A percentile compares a stretch with the other conserved stretches of the same genome.
phyloP scores from a whole-genome alignment of 108 stramenopile genomes.

The Schizochytrium sp. region DNA sequence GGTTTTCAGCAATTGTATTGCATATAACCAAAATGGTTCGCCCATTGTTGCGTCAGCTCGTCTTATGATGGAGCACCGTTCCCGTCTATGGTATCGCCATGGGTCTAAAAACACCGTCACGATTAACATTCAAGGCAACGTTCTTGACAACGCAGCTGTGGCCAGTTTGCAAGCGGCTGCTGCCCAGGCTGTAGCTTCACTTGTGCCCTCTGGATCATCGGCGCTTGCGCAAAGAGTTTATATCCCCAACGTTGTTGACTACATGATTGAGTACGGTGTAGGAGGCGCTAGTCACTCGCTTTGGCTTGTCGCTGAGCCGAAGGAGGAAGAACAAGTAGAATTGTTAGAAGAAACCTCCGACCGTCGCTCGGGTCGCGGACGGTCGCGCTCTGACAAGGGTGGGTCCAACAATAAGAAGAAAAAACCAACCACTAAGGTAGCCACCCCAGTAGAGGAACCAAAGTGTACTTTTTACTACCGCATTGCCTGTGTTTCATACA shows the following conservation, averaged over 20 bases:
- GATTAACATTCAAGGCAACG: not conserved
- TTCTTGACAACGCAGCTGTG: not conserved
- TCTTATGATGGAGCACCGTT: not conserved
- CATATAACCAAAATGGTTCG: constrained; percentile 9
- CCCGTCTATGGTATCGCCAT: constrained; percentile 40
- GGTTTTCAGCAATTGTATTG: constrained; percentile 49
- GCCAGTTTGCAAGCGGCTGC: not conserved
- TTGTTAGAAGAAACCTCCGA: not conserved
- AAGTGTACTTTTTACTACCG: constrained; percentile 29
- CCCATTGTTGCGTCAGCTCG: constrained; percentile 14
- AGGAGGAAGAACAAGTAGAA: not conserved
- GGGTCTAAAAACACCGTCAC: not conserved
- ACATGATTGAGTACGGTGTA: constrained; percentile 37
- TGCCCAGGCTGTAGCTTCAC: not conserved
- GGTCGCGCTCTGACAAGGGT: not conserved
- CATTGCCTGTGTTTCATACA: constrained; percentile 36
- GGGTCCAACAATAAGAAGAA: not conserved
- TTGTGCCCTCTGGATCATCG: not conserved
- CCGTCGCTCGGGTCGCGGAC: not conserved
- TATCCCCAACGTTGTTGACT: constrained; percentile 37
- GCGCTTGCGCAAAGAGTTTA: not conserved
- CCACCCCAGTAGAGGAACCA: not conserved
- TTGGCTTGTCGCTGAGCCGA: constrained; percentile 47
- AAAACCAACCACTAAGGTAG: not conserved
- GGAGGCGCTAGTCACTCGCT: constrained; percentile 32